phyloP scores from a whole-genome alignment of 805 yeast genomes.

The Hanseniaspora meyeri region DNA sequence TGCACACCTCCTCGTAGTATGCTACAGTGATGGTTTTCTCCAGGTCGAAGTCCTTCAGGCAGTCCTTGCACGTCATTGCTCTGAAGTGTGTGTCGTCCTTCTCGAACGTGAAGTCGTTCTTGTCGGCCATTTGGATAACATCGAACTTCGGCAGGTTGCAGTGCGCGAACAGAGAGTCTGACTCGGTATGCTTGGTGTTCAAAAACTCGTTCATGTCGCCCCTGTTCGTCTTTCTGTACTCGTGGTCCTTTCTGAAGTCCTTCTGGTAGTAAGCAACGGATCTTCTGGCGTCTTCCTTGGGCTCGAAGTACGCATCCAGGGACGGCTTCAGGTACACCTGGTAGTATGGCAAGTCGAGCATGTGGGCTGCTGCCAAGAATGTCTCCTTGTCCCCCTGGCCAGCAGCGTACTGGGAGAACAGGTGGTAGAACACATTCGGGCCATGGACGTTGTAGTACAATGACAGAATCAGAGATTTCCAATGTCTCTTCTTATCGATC shows the following conservation, averaged over 20 bases:
- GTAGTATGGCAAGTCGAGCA: constrained; percentile 33
- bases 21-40: constrained; percentile 1
- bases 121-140: constrained; percentile 22
- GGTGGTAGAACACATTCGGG: constrained; percentile 56
- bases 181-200: constrained; percentile 9
- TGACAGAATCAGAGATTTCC: constrained; percentile 45
- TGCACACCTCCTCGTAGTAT: constrained; percentile 4
- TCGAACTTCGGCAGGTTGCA: constrained; percentile 32
- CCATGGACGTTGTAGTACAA: constrained; percentile 62
- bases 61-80: not conserved
- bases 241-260: constrained; percentile 50
- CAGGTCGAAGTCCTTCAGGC: constrained; percentile 7
- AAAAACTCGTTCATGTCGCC: constrained; percentile 5
- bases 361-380: constrained; percentile 52
- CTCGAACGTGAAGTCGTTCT: constrained; percentile 17
- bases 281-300: constrained; percentile 30
- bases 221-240: constrained; percentile 10
- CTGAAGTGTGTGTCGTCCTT: constrained; percentile 13
- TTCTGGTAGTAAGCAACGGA: constrained; percentile 73
- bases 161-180: constrained; percentile 29
- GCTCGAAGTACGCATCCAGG: constrained; percentile 29
- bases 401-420: constrained; percentile 62
- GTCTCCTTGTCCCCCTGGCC: constrained; percentile 79
- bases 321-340: constrained; percentile 34
- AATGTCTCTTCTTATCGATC: constrained; percentile 47